Base-by-base conservation (phyloP, 2,329 filamentous ascomycete genomes). In the Xylaria sp. region DNA sequence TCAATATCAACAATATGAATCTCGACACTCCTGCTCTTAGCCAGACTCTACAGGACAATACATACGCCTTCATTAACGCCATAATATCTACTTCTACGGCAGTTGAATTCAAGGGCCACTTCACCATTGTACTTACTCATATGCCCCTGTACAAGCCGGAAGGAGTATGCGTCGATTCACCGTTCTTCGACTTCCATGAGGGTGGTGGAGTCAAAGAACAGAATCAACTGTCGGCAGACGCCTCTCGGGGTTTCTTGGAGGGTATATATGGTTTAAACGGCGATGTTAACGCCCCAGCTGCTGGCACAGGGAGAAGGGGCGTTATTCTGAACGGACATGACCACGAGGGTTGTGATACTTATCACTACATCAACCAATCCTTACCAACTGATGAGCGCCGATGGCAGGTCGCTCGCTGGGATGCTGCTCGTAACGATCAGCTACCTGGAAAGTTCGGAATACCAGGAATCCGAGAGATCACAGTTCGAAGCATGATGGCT, bases 401-500 rank as follows among this genome's bases (percentile, higher is more conserved):
- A 10, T 90, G 88, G 88, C 80, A 88, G 74, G 82, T 83, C 0
- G 78, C 78, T 18, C 79, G 80, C 12, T 90, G 86, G 84, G 68
- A 74, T 0, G 80, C 85, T 52, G 86, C 86, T 1, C 77, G 79
- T 12, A 72, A 75, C 5, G 77, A 79, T 13, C 78, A 80, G 68
- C 70, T 90, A 25, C 77, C 83, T 0, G 81, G 79, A 8, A 77
- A 79, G 1, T 74, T 80, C 1, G 83, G 81, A 13, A 74, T 87
- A 2, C 88, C 91, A 0, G 91, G 91, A 0, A 84, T 98, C 6
- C 86, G 95, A 33, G 96, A 99, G 81, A 89, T 98, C 72, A 99
- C 96, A 0, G 92, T 99, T 1, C 90, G 94, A 68, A 97, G 94
- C 80, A 98, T 99, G 94, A 99, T 99, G 96, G 96, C 96, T 65